phyloP scores from a whole-genome alignment of 768 basidiomycete genomes.

The Heimioporus sp. region DNA sequence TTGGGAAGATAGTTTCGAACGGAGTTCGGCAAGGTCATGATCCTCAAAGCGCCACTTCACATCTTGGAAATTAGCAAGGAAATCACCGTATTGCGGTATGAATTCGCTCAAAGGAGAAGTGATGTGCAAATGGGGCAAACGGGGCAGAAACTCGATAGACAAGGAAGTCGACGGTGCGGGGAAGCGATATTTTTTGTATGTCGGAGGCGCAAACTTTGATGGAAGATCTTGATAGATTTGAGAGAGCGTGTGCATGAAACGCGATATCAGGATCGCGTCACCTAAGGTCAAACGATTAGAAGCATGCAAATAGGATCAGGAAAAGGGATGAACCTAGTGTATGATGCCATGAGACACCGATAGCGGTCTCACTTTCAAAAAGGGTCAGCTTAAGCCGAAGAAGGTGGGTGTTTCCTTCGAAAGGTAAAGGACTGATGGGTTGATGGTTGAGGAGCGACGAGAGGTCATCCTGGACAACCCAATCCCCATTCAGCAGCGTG shows the following conservation, averaged over 20 bases:
- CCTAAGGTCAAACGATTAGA: constrained; percentile 17
- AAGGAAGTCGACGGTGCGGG: constrained; percentile 12
- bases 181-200: constrained; percentile 25
- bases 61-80: constrained; percentile 7
- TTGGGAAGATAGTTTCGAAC: constrained; percentile 7
- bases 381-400: constrained; percentile 29
- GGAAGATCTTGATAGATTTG: constrained; percentile 26
- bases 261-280: constrained; percentile 26
- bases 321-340: constrained; percentile 24
- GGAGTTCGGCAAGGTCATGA: constrained; percentile 14
- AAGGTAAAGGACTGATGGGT: constrained; percentile 9
- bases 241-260: constrained; percentile 31
- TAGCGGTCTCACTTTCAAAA: constrained; percentile 22
- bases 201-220: constrained; percentile 13
- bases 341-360: constrained; percentile 37
- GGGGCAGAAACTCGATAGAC: constrained; percentile 12
- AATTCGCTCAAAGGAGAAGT: constrained; percentile 19
- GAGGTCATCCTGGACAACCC: constrained; percentile 27
- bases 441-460: constrained; percentile 15
- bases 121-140: constrained; percentile 25
- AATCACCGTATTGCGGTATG: constrained; percentile 10
- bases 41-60: constrained; percentile 16
- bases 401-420: constrained; percentile 19
- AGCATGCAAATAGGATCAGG: background rate
- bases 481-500: constrained; percentile 19